These are phyloP conservation scores for Centrapalus pauciflorus DNA, from an alignment of 129 eudicot genomes.

Conservation along the genomic window DNA sequence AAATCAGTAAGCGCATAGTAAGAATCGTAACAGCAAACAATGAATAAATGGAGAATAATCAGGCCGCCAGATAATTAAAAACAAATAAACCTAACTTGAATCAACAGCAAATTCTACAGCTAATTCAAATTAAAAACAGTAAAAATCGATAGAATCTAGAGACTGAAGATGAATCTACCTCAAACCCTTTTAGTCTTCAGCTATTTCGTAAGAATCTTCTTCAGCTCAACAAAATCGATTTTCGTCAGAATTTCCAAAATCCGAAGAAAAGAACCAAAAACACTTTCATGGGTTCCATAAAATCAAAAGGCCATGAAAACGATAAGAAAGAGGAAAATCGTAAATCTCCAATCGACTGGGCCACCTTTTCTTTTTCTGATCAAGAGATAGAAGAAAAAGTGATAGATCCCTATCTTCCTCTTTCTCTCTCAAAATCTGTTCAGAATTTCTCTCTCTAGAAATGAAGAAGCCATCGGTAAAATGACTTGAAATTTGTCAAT, in stretches of 20 bases:
- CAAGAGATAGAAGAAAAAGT: conserved; percentile 13
- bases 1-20: conserved; percentile 2
- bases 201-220: conserved; percentile 10
- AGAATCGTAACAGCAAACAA: conserved; percentile 14
- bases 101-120: conserved; percentile 1
- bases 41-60: conserved; percentile 14
- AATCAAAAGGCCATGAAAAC: conserved; percentile 15
- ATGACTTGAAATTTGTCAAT: conserved; percentile 56
- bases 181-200: conserved; percentile 8
- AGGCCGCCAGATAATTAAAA: neutral
- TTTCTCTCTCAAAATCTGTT: conserved; percentile 27
- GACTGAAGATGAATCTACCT: conserved; percentile 16
- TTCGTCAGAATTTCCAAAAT: conserved; percentile 19
- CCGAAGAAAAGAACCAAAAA: conserved; percentile 21
- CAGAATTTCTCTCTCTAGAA: conserved; percentile 27
- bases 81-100: neutral
- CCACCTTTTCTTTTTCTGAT: conserved; percentile 30
- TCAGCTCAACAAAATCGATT: neutral
- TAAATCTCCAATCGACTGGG: conserved; percentile 26
- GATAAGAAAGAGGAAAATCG: conserved; percentile 1
- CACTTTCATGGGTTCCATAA: conserved; percentile 7
- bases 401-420: conserved; percentile 37
- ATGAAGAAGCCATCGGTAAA: conserved; percentile 18
- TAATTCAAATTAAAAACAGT: conserved; percentile 1
- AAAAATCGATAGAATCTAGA: neutral